Evolutionary conservation across 495 filamentous ascomycete genomes (phyloP).

Genomic region (Ascodesmis nigricans): DNA sequence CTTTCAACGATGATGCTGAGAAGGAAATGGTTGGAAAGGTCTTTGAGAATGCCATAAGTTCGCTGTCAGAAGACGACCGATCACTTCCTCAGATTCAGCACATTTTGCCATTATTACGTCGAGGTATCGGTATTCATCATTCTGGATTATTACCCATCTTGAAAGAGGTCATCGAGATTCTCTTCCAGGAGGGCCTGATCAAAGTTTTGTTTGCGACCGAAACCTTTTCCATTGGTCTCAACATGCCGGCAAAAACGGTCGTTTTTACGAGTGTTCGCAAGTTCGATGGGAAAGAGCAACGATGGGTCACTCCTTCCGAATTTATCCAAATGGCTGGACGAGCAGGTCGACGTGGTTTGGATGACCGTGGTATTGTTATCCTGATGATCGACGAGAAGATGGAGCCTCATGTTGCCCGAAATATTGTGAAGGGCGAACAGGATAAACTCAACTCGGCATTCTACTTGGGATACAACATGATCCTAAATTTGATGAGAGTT

Average conservation of each 20-base stretch:
- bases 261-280: constrained; percentile 93
- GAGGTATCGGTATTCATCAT: constrained; percentile 93
- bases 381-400: constrained; percentile 98
- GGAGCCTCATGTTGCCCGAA: constrained; percentile 79
- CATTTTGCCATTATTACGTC: constrained; percentile 68
- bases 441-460: constrained; percentile 95
- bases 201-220: constrained; percentile 96
- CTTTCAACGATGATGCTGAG: constrained; percentile 96
- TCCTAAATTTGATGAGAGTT: constrained; percentile 83
- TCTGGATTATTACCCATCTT: constrained; percentile 85
- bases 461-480: constrained; percentile 98
- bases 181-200: constrained; percentile 94
- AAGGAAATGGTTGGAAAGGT: constrained; percentile 88
- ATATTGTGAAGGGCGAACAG: constrained; percentile 87
- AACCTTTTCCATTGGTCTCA: constrained; percentile 93
- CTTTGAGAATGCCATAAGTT: constrained; percentile 72
- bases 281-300: constrained; percentile 60
- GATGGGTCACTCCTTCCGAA: constrained; percentile 84
- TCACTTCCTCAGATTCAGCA: constrained; percentile 72
- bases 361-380: constrained; percentile 95
- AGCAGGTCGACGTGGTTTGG: constrained; percentile 85
- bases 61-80: constrained; percentile 76
- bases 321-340: constrained; percentile 98
- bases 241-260: constrained; percentile 98
- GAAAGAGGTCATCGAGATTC: constrained; percentile 95